Evolutionary conservation across 2,329 filamentous ascomycete species (phyloP), one percentile per base, ranked within the genome.

Genomic region (Mariannaea sp.): DNA sequence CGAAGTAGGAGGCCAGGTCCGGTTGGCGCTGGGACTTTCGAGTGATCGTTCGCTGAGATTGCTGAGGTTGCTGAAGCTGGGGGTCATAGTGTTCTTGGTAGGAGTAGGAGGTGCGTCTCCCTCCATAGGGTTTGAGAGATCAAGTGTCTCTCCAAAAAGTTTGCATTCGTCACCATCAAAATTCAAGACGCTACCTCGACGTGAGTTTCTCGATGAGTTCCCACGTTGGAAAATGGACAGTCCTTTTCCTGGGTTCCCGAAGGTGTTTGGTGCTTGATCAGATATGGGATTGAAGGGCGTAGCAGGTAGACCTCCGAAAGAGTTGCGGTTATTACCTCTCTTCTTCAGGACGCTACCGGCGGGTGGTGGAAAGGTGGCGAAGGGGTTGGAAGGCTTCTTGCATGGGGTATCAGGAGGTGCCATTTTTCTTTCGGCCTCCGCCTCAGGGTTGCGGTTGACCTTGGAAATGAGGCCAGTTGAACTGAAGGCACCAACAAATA

Each of bases 381-480:
- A 84, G 52, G 87, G 75, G 61, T 84, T 86, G 4, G 80, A 77
- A 47, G 88, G 86, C 68, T 94, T 92, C 77, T 97, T 99, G 74
- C 94, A 97, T 1, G 94, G 94, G 1, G 94, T 99, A 68, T 97
- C 94, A 1, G 94, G 93, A 79, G 96, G 92, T 24, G 83, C 81
- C 65, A 83, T 76, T 68, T 87, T 85, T 71, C 80, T 75, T 73
- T 67, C 77, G 73, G 59, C 66, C 71, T 77, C 82, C 45, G 90
- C 82, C 61, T 97, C 90, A 0, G 87, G 83, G 69, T 90, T 87
- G 52, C 90, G 87, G 67, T 94, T 95, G 71, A 95, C 90, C 75
- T 99, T 99, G 9, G 94, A 97, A 48, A 99, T 88, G 22, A 99
- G 77, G 1, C 93, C 92, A 1, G 94, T 97, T 1, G 94, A 97